Base-by-base conservation (phyloP, 176 grass and related monocot species). In the Musa itinerans region DNA sequence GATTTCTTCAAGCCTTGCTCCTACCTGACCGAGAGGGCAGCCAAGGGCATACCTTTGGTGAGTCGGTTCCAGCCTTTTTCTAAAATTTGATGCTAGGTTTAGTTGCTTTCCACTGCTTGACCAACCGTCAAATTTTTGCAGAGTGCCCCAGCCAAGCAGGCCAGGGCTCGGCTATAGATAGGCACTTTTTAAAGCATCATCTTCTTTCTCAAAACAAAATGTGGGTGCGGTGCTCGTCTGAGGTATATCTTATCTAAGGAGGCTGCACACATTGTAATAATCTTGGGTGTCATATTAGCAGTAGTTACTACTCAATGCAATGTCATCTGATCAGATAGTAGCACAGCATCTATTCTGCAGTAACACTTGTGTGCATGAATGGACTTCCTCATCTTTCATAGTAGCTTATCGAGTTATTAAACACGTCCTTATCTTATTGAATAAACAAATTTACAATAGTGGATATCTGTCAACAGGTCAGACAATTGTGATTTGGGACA, bases 1-100 rank as follows among this genome's bases (percentile, higher is more conserved):
- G 27, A 79, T 27, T 87, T 89, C 82, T 98, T 98, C 82, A 82
- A 93, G 78, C 94, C 94, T 53, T 91, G 90, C 63, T 84, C 84
- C 48, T 98, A 91, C 69, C 84, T 98, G 21, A 53, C 84, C 2
- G 84, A 93, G 67, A 91, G 94, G 88, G 94, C 94, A 19, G 85
- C 82, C 14, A 87, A 84, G 78, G 94, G 88, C 75, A 82, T 91
- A 26, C 56, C 94, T 78, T 82, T 98, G 90, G 94, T 98, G 74
- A 86, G 84, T 80, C 48, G n/a, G 7, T 21, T 22, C 51, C 34
- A 69, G 16, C 15, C 24, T n/a, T 8, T 43, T 25, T 69, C 9
- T 69, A 2, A 17, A 57, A 57, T 57, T 69, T 29, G 11, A 19
- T 50, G 10, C 11, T 0, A 68, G 65, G 25, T 34, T 66, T 66